Conservation (phyloP, 2,329 filamentous ascomycete genomes). For the Metarhizium sp. region DNA sequence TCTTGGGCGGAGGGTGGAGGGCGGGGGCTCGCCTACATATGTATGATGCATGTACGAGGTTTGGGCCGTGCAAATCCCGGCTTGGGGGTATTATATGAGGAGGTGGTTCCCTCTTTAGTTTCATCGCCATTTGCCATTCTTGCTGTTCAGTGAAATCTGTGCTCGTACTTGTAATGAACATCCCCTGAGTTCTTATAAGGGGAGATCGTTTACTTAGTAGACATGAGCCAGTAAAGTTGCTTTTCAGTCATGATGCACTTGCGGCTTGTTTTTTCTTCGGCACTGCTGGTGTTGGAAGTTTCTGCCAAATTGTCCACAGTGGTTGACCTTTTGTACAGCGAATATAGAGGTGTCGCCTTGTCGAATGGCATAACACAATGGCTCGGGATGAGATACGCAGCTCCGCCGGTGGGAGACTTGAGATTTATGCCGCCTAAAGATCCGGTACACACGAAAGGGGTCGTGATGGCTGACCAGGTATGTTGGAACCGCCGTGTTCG, state of each 20-base stretch:
- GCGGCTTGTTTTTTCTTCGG: not conserved
- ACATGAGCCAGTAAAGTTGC: not conserved
- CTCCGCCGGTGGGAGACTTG: conserved; percentile 54
- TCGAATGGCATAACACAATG: conserved; percentile 56
- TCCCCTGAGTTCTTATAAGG: no score
- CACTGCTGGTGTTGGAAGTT: not conserved
- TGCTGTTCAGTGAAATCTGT: not conserved
- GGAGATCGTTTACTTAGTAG: not conserved
- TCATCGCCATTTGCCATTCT: not conserved
- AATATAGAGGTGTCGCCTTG: conserved; percentile 48
- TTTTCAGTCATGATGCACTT: not conserved
- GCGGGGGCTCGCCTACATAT: no score
- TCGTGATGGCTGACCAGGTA: conserved; percentile 48
- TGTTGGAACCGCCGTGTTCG: conserved; percentile 4
- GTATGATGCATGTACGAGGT: no score
- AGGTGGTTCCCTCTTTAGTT: not conserved
- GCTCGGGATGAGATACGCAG: conserved; percentile 68
- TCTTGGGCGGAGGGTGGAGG: no score
- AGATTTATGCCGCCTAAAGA: conserved; percentile 61
- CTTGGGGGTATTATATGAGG: not conserved
- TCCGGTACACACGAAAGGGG: conserved; percentile 34
- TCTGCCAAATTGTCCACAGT: not conserved
- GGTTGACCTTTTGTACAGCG: conserved; percentile 58
- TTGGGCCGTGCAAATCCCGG: no score
- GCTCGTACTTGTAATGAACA: not conserved